Percentiles rank a stretch among this genome's conserved stretches.
Conservation (phyloP, 2,329 filamentous ascomycete species). For the Aspergillus sp. region DNA sequence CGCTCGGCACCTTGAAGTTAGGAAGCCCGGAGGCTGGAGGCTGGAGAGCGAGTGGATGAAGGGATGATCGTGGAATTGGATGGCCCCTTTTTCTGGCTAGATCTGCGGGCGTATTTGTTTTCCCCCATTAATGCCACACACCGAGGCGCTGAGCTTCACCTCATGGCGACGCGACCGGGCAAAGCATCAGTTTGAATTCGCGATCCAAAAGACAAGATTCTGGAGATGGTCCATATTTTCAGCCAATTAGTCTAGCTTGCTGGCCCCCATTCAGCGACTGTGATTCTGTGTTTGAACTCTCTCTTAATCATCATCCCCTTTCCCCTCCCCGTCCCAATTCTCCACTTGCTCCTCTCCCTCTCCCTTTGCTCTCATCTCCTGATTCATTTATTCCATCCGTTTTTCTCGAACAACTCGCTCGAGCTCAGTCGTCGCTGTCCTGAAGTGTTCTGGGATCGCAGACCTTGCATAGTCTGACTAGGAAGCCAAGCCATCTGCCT, state of each 20-base stretch:
- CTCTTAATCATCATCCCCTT: constrained; percentile 21
- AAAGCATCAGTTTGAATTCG: not conserved
- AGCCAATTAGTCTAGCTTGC: not conserved
- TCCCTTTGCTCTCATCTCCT: constrained; percentile 6
- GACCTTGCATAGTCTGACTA: not conserved
- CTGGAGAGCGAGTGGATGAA: not conserved
- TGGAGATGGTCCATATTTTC: not conserved
- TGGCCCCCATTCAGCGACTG: constrained; percentile 1
- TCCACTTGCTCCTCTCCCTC: constrained; percentile 8
- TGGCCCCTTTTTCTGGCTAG: constrained; percentile 15
- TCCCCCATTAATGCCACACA: constrained; percentile 5
- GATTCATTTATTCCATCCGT: constrained; percentile 4
- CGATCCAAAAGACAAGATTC: not conserved
- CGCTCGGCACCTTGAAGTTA: not conserved
- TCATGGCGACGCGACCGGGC: not conserved
- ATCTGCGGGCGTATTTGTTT: not conserved
- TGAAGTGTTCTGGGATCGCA: not conserved
- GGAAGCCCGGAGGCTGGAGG: not conserved
- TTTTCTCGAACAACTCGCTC: constrained; percentile 12
- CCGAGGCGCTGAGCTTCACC: not conserved
- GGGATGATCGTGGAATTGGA: constrained; percentile 1
- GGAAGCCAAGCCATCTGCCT: not conserved
- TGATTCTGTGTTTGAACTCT: not conserved
- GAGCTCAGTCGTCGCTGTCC: constrained; percentile 9
- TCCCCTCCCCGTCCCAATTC: constrained; percentile 16